These are phyloP conservation scores for Fistulifera pelliculosa DNA, from an alignment of 108 stramenopile species.

Conservation along the genomic window DNA sequence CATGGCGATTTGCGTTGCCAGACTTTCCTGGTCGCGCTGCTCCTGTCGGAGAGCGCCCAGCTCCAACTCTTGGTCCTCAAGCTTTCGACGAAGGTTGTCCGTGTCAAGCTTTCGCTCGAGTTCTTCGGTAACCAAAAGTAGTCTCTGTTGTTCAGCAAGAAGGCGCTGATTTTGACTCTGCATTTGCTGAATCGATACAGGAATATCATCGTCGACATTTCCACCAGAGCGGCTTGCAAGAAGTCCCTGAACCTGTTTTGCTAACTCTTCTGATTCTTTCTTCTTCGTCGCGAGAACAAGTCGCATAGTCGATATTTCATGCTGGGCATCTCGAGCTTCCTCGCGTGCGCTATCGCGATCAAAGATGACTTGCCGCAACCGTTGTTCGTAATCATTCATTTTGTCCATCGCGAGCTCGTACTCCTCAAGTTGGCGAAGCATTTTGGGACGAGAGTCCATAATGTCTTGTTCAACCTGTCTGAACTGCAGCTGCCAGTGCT, in stretches of 20 bases:
- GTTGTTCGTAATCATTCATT: conserved; percentile 45
- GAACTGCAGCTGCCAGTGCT: conserved; percentile 47
- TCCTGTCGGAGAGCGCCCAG: conserved; percentile 51
- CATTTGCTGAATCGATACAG: conserved; percentile 39
- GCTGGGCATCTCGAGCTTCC: conserved; percentile 45
- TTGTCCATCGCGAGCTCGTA: conserved; percentile 65
- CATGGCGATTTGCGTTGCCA: conserved; percentile 71
- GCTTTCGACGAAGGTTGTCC: conserved; percentile 35
- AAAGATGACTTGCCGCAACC: conserved; percentile 52
- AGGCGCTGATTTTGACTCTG: conserved; percentile 73
- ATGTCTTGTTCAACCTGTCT: conserved; percentile 67
- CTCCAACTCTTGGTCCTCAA: conserved; percentile 46
- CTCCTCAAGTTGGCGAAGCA: conserved; percentile 70
- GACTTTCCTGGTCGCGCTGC: conserved; percentile 54
- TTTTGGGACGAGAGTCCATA: conserved; percentile 50
- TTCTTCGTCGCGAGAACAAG: conserved; percentile 31
- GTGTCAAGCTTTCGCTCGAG: conserved; percentile 42
- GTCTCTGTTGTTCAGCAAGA: conserved; percentile 46
- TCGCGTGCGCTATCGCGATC: conserved; percentile 44
- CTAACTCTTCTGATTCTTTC: conserved; percentile 62
- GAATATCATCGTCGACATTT: conserved; percentile 20
- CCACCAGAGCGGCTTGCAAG: conserved; percentile 40
- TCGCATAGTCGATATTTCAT: conserved; percentile 33
- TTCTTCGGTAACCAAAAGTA: conserved; percentile 41
- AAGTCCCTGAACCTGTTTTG: conserved; percentile 75